Conservation (phyloP, 2,329 filamentous ascomycete species). For the Fusarium xyrophilum region DNA sequence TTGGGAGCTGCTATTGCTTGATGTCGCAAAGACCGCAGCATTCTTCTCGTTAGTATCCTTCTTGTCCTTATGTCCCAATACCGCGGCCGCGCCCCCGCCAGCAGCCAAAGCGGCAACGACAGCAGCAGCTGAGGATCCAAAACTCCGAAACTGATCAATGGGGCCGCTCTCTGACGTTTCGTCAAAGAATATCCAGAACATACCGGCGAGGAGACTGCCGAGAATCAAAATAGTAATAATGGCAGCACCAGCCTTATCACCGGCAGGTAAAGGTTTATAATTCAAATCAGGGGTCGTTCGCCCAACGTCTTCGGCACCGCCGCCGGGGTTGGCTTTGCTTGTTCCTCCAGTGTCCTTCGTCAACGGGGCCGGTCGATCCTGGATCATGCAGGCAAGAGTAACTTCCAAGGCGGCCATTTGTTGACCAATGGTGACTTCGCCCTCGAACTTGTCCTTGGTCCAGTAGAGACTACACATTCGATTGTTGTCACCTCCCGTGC, state of each 20-base stretch:
- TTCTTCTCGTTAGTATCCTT: constrained; percentile 37
- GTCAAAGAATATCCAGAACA: constrained; percentile 57
- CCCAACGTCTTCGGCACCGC: constrained; percentile 56
- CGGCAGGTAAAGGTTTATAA: constrained; percentile 53
- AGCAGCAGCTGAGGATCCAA: constrained; percentile 31
- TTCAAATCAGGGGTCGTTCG: constrained; percentile 43
- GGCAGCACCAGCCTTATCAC: constrained; percentile 72
- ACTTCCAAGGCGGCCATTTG: constrained; percentile 75
- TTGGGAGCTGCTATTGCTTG: constrained; percentile 34
- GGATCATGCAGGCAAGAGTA: constrained; percentile 66
- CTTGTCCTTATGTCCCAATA: constrained; percentile 24
- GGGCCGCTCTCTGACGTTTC: constrained; percentile 50
- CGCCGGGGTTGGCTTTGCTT: constrained; percentile 55
- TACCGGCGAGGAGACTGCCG: constrained; percentile 59
- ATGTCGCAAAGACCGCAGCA: background rate
- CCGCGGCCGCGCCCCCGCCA: constrained; percentile 33
- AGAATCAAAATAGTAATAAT: constrained; percentile 67
- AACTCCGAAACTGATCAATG: constrained; percentile 44
- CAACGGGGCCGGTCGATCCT: constrained; percentile 51
- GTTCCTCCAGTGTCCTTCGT: constrained; percentile 65
- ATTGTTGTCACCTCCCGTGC: constrained; percentile 62
- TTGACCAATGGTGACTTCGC: constrained; percentile 68
- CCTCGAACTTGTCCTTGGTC: constrained; percentile 64
- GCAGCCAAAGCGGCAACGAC: constrained; percentile 33
- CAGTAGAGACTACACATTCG: constrained; percentile 68